These are phyloP conservation scores for Conringia planisiliqua DNA, from an alignment of 345 rosid species.

Conservation along the genomic window DNA sequence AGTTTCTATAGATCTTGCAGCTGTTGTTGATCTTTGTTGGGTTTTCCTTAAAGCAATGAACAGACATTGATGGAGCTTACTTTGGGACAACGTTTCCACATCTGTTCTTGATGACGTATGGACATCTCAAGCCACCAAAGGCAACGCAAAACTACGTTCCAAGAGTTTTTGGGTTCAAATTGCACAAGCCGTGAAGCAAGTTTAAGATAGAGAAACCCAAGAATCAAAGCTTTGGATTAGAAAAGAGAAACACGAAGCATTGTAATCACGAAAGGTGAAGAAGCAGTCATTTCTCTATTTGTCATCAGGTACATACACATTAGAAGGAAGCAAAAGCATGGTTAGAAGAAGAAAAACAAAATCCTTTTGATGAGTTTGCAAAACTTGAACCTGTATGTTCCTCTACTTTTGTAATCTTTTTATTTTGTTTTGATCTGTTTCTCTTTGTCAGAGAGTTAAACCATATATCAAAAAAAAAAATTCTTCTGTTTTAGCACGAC, in stretches of 20 bases:
- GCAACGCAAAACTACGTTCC: slow-evolving; percentile 79
- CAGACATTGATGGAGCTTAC: slow-evolving; percentile 95
- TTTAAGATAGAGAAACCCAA: background rate
- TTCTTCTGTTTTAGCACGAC: background rate
- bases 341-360: background rate
- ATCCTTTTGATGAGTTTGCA: background rate
- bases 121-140: slow-evolving; percentile 83
- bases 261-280: slow-evolving; percentile 15
- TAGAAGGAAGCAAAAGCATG: slow-evolving; percentile 15
- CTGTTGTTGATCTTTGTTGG: background rate
- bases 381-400: slow-evolving; percentile 16
- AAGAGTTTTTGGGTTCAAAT: slow-evolving; percentile 90
- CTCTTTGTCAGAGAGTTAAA: background rate
- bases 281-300: slow-evolving; percentile 11
- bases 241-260: slow-evolving; percentile 34
- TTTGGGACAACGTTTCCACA: slow-evolving; percentile 92
- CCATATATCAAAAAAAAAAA: background rate
- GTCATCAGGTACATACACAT: slow-evolving; percentile 21
- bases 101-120: slow-evolving; percentile 82
- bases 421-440: background rate
- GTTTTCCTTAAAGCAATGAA: slow-evolving; percentile 42
- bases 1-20: background rate
- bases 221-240: background rate
- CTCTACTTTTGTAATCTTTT: background rate
- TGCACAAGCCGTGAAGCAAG: slow-evolving; percentile 55